A percentile compares a stretch with the other conserved stretches of the same genome.
Evolutionary conservation across 2,329 filamentous ascomycete genomes (phyloP).

Genomic region (Ophiosphaerella korrae): DNA sequence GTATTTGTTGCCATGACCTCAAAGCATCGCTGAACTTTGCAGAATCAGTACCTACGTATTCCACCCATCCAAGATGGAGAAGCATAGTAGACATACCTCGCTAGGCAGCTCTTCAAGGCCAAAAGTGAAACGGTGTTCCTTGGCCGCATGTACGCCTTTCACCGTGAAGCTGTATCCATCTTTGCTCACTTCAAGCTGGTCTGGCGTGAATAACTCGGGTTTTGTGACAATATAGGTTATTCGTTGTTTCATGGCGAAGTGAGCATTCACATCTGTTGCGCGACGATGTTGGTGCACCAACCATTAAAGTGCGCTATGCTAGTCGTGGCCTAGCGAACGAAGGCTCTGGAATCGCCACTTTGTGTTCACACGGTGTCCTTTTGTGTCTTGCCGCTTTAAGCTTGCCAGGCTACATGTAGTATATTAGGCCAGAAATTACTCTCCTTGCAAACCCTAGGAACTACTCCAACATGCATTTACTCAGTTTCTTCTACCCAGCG

Average conservation of each 20-base stretch:
- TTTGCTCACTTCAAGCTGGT: constrained; percentile 62
- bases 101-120: constrained; percentile 73
- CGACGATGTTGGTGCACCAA: constrained; percentile 8
- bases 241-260: constrained; percentile 67
- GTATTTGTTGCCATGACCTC: constrained; percentile 70
- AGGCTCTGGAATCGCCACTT: constrained; percentile 22
- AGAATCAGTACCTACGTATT: constrained; percentile 1
- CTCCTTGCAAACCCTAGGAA: background rate
- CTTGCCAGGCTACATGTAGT: background rate
- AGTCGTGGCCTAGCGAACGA: background rate
- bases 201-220: constrained; percentile 68
- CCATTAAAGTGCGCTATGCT: background rate
- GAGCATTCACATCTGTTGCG: constrained; percentile 7
- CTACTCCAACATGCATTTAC: constrained; percentile 33
- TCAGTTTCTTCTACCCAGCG: constrained; percentile 37
- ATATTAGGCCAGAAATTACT: too few relatives aligned
- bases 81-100: constrained; percentile 54
- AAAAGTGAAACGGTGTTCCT: constrained; percentile 80
- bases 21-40: constrained; percentile 66
- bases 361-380: constrained; percentile 32
- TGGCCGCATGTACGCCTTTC: constrained; percentile 66
- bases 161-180: constrained; percentile 58
- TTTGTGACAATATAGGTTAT: constrained; percentile 76
- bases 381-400: constrained; percentile 27
- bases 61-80: background rate